phyloP scores from a whole-genome alignment of 768 basidiomycete species.

The Pholiota microspora region DNA sequence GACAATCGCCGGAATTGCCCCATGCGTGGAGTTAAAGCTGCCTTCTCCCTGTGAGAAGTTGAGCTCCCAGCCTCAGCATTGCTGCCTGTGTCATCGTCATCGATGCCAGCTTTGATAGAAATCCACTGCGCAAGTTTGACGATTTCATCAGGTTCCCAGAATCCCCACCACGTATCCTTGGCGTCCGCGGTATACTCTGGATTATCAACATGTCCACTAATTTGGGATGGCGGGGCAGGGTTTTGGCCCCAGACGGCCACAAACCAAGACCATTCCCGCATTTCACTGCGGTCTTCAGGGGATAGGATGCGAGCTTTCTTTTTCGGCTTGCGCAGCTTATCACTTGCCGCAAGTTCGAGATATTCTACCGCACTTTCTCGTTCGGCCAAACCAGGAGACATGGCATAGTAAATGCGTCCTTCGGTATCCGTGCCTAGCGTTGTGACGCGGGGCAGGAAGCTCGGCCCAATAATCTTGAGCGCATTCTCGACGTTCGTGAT shows the following conservation, averaged over 20 bases:
- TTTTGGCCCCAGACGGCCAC: slow-evolving; percentile 71
- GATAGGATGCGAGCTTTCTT: slow-evolving; percentile 38
- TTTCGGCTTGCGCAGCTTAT: slow-evolving; percentile 36
- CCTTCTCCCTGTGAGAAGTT: slow-evolving; percentile 11
- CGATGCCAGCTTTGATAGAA: slow-evolving; percentile 43
- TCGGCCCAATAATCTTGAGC: slow-evolving; percentile 43
- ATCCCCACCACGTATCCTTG: slow-evolving; percentile 81
- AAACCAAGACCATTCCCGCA: slow-evolving; percentile 74
- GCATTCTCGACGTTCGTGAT: slow-evolving; percentile 53
- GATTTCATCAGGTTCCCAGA: slow-evolving; percentile 66
- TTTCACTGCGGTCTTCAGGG: slow-evolving; percentile 46
- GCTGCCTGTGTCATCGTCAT: slow-evolving; percentile 25
- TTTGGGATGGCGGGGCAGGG: slow-evolving; percentile 35
- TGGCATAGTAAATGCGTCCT: slow-evolving; percentile 65
- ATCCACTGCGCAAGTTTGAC: slow-evolving; percentile 66
- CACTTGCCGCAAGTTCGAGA: slow-evolving; percentile 28
- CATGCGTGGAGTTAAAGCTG: slow-evolving; percentile 5
- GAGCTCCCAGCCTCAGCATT: slow-evolving; percentile 8
- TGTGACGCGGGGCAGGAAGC: slow-evolving; percentile 51
- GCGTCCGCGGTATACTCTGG: too few relatives aligned
- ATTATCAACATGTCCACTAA: too few relatives aligned
- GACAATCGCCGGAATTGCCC: slow-evolving; percentile 44
- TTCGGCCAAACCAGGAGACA: slow-evolving; percentile 60
- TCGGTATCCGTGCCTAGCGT: slow-evolving; percentile 69
- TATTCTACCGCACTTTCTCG: slow-evolving; percentile 48